phyloP scores from a whole-genome alignment of 139 green algal species.

The Chlorella sp. region DNA sequence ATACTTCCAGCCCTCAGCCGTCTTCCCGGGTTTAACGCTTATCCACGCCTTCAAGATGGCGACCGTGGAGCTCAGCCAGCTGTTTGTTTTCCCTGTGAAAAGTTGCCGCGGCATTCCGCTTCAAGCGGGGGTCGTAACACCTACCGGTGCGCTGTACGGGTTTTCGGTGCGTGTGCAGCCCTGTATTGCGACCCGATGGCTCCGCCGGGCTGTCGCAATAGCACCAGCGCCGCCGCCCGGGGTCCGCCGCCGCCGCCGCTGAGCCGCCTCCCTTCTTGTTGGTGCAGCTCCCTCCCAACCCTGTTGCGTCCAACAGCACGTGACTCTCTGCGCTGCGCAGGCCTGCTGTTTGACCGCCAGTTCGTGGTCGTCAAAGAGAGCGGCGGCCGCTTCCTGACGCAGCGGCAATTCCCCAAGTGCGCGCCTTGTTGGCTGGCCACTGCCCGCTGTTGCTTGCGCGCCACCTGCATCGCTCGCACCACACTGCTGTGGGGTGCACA shows the following conservation, averaged over 20 bases:
- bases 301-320: neutral
- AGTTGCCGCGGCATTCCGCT: conserved; percentile 46
- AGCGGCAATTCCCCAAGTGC: conserved; percentile 53
- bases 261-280: neutral
- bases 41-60: neutral
- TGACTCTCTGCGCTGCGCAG: conserved; percentile 1
- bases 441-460: neutral
- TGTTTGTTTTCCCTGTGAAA: conserved; percentile 67
- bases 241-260: neutral
- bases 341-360: conserved; percentile 61
- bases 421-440: neutral
- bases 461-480: neutral
- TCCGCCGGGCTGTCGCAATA: too few relatives aligned
- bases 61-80: neutral
- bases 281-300: neutral
- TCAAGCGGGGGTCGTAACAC: neutral
- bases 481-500: neutral
- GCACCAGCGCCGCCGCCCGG: neutral
- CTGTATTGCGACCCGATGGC: too few relatives aligned
- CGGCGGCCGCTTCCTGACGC: conserved; percentile 61
- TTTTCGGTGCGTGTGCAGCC: too few relatives aligned
- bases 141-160: conserved; percentile 24
- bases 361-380: conserved; percentile 56
- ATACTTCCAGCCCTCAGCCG: too few relatives aligned
- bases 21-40: neutral